Evolutionary conservation across 768 basidiomycete genomes (phyloP), one percentile per base, ranked within the genome.

Genomic region (Calocera viscosa): DNA sequence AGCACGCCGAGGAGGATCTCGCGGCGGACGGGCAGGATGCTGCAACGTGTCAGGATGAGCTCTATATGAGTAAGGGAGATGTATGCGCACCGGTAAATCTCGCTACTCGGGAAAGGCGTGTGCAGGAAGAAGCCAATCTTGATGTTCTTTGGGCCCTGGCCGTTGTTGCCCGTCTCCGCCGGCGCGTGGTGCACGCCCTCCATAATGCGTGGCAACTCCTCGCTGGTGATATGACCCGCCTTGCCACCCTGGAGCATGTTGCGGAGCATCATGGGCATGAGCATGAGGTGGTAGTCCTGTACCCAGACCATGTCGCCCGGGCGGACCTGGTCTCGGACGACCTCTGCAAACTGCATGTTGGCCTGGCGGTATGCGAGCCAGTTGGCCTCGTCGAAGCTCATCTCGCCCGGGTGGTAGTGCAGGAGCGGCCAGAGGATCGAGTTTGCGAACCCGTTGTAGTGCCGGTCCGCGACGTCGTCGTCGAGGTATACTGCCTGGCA

Each of bases 361-460:
- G 95, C 95, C 76, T 96, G 93, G 39, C 96, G 87, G 77, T 98
- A 99, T 16, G 93, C 96, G 65, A 87, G 85, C 96, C 96, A 99
- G 75, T 98, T 91, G 74, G 91, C 91, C 79, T 96, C 93, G 77
- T 97, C 95, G 74, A 99, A 99, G 78, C 93, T 95, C 94, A 99
- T 98, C 79, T 98, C 96, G 70, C 95, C 95, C 8, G 96, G 96
- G 76, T 98, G 95, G 78, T 97, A 99, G 76, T 99, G 96, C 83
- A 99, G 97, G 60, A 99, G 81, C 1, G 96, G 96, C 96, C 96
- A 99, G 64, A 99, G 86, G 78, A 99, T 98, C 65, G 94, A 96
- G 80, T 99, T 99, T 72, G 94, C 95, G 83, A 99, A 98, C 66
- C 96, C 92, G 75, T 94, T 94, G 79, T 92, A 99, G 77, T 98